Conservation (phyloP, 495 filamentous ascomycete genomes). For the Penicillium flavigenum region DNA sequence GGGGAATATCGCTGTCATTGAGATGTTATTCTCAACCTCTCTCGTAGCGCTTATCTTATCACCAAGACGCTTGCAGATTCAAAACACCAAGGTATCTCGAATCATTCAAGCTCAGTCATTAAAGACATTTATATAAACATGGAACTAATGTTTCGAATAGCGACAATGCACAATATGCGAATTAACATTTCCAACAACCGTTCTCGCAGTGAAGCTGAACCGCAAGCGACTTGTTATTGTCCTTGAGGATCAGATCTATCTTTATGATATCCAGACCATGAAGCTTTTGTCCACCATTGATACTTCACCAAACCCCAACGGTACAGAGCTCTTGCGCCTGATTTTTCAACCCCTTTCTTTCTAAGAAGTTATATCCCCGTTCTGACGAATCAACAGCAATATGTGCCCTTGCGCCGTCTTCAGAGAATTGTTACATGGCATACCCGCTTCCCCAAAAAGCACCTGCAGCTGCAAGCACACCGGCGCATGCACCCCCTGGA, state of each 20-base stretch:
- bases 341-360: not conserved
- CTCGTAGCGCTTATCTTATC: slow-evolving; percentile 89
- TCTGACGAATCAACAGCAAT: slow-evolving; percentile 58
- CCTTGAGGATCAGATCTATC: slow-evolving; percentile 90
- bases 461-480: slow-evolving; percentile 60
- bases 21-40: slow-evolving; percentile 99
- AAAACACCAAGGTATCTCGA: slow-evolving; percentile 86
- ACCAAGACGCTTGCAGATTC: slow-evolving; percentile 85
- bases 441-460: slow-evolving; percentile 88
- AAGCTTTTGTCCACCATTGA: slow-evolving; percentile 84
- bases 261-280: slow-evolving; percentile 99
- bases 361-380: slow-evolving; percentile 8
- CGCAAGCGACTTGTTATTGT: slow-evolving; percentile 91
- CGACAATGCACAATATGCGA: slow-evolving; percentile 96
- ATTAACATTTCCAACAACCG: slow-evolving; percentile 91
- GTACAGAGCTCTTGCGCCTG: slow-evolving; percentile 42
- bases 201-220: slow-evolving; percentile 89
- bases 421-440: slow-evolving; percentile 92
- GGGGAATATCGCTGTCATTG: slow-evolving; percentile 88
- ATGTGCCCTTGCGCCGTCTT: slow-evolving; percentile 87
- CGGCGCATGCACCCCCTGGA: slow-evolving; percentile 82
- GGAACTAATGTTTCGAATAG: slow-evolving; percentile 40
- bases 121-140: not conserved
- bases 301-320: slow-evolving; percentile 86
- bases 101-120: not conserved